Evolutionary conservation across 768 basidiomycete species (phyloP).

Genomic region (Gautieria morchelliformis): DNA sequence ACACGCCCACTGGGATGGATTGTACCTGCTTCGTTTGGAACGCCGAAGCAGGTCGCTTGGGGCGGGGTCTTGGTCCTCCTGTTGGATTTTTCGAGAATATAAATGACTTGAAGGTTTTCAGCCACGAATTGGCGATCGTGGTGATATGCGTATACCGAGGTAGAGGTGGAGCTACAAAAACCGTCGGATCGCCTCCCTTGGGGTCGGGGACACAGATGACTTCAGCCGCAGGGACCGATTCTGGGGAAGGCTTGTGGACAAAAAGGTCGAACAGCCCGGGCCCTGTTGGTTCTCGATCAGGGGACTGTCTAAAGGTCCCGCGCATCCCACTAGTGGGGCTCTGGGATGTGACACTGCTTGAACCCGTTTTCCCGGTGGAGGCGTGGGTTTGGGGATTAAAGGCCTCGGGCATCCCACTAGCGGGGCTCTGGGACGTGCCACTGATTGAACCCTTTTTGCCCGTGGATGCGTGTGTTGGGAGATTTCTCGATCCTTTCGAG

Average conservation of each 20-base stretch:
- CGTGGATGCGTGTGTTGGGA: too few species aligned
- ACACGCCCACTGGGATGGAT: constrained; percentile 19
- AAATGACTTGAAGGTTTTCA: neutral
- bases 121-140: neutral
- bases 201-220: neutral
- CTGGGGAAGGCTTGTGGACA: neutral
- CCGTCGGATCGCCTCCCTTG: neutral
- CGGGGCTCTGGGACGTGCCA: neutral
- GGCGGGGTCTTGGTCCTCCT: neutral
- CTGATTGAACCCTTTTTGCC: neutral
- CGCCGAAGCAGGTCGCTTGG: neutral
- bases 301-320: neutral
- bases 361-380: too few species aligned
- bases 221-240: neutral
- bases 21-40: neutral
- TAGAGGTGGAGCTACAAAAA: neutral
- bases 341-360: neutral
- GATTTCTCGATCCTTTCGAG: neutral
- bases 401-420: neutral
- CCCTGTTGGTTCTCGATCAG: neutral
- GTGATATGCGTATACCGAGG: neutral
- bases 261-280: neutral
- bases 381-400: neutral
- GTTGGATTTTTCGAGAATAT: constrained; percentile 2
- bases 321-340: neutral